A percentile compares a stretch with the other conserved stretches of the same genome.
Evolutionary conservation across 1,284 basidiomycete species (phyloP).

Genomic region (Tilletiaria anomala): DNA sequence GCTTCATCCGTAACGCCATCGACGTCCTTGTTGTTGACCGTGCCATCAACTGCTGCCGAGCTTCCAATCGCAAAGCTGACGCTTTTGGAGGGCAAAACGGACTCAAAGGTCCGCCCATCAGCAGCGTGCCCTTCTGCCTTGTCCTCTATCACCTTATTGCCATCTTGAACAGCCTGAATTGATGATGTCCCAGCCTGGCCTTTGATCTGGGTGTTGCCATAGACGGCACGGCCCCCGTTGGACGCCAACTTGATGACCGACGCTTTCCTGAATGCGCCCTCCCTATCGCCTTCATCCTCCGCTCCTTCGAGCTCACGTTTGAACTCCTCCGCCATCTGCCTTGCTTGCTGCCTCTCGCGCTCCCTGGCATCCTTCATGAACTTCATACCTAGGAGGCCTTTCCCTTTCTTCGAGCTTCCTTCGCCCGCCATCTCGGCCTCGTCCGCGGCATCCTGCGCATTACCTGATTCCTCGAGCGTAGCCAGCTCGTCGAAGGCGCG

Average conservation of each 20-base stretch:
- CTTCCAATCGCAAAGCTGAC: neutral
- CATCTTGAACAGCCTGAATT: neutral
- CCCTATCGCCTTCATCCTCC: constrained; percentile 7
- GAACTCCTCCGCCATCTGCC: constrained; percentile 22
- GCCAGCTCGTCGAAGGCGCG: constrained; percentile 25
- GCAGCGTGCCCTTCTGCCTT: neutral
- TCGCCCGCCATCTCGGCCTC: neutral
- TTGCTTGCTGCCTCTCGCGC: constrained; percentile 13
- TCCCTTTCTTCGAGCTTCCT: neutral
- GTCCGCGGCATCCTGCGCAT: neutral
- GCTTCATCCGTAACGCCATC: too few relatives aligned
- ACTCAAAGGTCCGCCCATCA: neutral
- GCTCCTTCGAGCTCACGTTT: constrained; percentile 8
- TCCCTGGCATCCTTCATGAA: constrained; percentile 38
- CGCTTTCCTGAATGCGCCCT: constrained; percentile 1
- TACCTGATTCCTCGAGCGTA: constrained; percentile 7
- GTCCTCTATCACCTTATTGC: neutral
- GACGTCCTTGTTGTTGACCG: neutral
- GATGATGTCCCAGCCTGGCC: neutral
- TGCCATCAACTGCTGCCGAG: neutral
- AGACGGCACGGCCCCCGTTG: constrained; percentile 22
- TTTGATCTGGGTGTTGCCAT: constrained; percentile 6
- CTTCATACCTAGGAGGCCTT: constrained; percentile 33
- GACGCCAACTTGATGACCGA: constrained; percentile 9
- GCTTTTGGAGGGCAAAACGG: neutral